Evolutionary conservation across 371 early-diverging fungal genomes (phyloP).

Genomic region (Mortierella sp.): DNA sequence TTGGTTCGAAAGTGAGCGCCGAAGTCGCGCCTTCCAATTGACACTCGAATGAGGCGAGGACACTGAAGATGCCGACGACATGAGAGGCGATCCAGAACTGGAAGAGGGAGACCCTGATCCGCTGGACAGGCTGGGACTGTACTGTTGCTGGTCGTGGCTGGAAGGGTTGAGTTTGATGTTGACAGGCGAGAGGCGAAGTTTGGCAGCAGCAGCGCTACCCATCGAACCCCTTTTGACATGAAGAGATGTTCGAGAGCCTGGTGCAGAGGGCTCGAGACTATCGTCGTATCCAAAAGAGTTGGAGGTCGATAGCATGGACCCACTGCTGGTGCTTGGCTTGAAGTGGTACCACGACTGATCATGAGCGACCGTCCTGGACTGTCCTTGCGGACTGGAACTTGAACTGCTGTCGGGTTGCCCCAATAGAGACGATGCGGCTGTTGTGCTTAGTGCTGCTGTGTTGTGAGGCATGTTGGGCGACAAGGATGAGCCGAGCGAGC

Average conservation of each 20-base stretch:
- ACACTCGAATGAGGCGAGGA: slow-evolving; percentile 49
- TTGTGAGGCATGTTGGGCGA: slow-evolving; percentile 8
- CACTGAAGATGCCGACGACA: slow-evolving; percentile 47
- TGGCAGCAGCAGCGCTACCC: slow-evolving; percentile 26
- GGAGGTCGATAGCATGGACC: slow-evolving; percentile 27
- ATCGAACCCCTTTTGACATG: slow-evolving; percentile 42
- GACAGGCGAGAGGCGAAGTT: slow-evolving; percentile 44
- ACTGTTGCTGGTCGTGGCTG: slow-evolving; percentile 31
- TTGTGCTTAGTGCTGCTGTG: background rate
- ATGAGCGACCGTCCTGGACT: slow-evolving; percentile 17
- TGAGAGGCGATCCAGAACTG: slow-evolving; percentile 50
- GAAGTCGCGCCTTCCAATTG: slow-evolving; percentile 46
- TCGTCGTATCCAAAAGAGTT: slow-evolving; percentile 38
- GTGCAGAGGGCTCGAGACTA: slow-evolving; percentile 12
- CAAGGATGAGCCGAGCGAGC: slow-evolving; percentile 13
- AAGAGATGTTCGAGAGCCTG: slow-evolving; percentile 19
- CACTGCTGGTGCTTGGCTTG: slow-evolving; percentile 33
- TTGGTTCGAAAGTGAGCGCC: slow-evolving; percentile 51
- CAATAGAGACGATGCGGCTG: background rate
- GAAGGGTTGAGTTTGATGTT: slow-evolving; percentile 37
- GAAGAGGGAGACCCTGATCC: slow-evolving; percentile 50
- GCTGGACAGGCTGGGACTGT: slow-evolving; percentile 51
- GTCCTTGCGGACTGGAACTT: slow-evolving; percentile 19
- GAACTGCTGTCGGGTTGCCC: slow-evolving; percentile 16
- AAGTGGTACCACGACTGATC: slow-evolving; percentile 36